Percentiles rank a stretch among this genome's conserved stretches.
Conservation (phyloP, 495 filamentous ascomycete genomes). For the Penicillium canariense region DNA sequence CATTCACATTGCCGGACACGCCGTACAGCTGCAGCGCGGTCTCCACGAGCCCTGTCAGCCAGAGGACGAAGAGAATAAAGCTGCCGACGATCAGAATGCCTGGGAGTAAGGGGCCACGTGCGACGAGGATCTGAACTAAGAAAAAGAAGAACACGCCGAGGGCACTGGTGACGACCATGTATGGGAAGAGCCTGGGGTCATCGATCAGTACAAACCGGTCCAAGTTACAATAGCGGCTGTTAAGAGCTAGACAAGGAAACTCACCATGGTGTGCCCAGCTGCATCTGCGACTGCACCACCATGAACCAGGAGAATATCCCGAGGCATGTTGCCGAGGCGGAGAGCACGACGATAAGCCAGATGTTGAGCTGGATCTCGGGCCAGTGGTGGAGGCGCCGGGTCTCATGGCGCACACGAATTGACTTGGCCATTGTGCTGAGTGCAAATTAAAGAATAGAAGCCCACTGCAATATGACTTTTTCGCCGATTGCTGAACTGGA, state of each 20-base stretch:
- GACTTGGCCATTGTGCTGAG: constrained; percentile 19
- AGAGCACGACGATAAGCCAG: constrained; percentile 87
- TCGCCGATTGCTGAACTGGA: background rate
- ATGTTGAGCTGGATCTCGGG: constrained; percentile 88
- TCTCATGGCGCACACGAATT: constrained; percentile 20
- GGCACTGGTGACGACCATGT: constrained; percentile 71
- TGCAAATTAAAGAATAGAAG: background rate
- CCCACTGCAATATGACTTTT: background rate
- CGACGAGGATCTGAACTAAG: constrained; percentile 68
- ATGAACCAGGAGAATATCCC: constrained; percentile 89
- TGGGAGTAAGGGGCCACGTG: constrained; percentile 77
- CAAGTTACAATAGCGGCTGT: background rate
- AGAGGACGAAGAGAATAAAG: constrained; percentile 93
- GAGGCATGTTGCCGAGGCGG: constrained; percentile 71
- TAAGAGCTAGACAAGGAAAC: constrained; percentile 24
- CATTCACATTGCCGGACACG: constrained; percentile 67
- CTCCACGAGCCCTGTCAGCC: constrained; percentile 88
- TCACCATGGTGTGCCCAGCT: constrained; percentile 79
- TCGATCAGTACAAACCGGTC: constrained; percentile 13
- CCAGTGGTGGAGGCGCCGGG: constrained; percentile 81
- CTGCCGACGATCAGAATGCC: constrained; percentile 84
- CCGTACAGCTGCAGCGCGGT: constrained; percentile 87
- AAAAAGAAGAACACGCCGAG: constrained; percentile 74
- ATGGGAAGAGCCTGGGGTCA: constrained; percentile 81
- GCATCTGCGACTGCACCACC: constrained; percentile 67